These are phyloP conservation scores for Trichoderma pleuroti DNA, from an alignment of 2,329 filamentous ascomycete genomes.

Conservation along the genomic window DNA sequence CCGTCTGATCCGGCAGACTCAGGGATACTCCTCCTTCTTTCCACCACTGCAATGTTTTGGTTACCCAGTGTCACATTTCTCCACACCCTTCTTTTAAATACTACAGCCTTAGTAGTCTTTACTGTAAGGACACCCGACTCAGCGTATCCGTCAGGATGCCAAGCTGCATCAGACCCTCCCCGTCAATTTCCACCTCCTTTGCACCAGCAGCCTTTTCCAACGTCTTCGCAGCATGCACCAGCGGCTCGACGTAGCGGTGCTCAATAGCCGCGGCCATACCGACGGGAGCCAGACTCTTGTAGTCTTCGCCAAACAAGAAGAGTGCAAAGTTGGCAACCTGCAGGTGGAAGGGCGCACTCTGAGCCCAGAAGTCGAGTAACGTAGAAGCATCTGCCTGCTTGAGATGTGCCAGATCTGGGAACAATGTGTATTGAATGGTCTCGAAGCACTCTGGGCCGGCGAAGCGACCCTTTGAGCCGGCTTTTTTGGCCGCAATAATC, in stretches of 20 bases:
- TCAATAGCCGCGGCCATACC: conserved; percentile 57
- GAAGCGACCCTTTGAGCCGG: conserved; percentile 41
- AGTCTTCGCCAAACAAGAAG: conserved; percentile 49
- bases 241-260: conserved; percentile 55
- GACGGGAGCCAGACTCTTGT: conserved; percentile 48
- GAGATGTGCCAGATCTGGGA: conserved; percentile 53
- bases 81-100: background rate
- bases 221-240: conserved; percentile 43
- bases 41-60: background rate
- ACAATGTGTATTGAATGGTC: conserved; percentile 58
- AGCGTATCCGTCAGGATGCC: conserved; percentile 42
- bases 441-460: conserved; percentile 54
- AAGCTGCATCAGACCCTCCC: conserved; percentile 38
- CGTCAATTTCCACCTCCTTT: conserved; percentile 32
- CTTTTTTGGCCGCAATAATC: conserved; percentile 45
- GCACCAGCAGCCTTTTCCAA: conserved; percentile 33
- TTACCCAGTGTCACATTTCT: background rate
- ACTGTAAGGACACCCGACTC: conserved; percentile 41
- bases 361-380: conserved; percentile 50
- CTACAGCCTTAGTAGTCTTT: background rate
- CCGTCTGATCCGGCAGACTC: background rate
- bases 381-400: conserved; percentile 40
- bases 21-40: background rate
- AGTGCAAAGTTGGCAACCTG: conserved; percentile 60
- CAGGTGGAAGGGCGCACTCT: conserved; percentile 53